Percentiles rank a stretch among this genome's conserved stretches.
Conservation (phyloP, 140 eudicot species). For the Anethum foeniculum region DNA sequence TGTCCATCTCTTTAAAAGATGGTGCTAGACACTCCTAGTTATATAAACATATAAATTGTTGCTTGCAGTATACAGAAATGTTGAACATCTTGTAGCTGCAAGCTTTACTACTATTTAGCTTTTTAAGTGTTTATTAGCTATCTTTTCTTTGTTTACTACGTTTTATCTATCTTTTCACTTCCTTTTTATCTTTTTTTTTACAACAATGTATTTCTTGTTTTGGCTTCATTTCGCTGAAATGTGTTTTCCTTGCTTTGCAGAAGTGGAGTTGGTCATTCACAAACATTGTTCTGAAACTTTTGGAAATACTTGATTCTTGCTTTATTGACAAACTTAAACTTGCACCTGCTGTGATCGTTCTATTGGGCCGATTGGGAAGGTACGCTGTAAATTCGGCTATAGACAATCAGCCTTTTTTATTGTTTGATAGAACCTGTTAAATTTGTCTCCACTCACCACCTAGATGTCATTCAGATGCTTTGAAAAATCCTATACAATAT, state of each 20-base stretch:
- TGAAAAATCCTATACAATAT: background rate
- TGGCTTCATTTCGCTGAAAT: background rate
- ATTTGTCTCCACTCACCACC: background rate
- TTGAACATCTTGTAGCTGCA: too few relatives aligned
- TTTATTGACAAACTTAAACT: slow-evolving; percentile 21
- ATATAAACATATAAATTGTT: too few relatives aligned
- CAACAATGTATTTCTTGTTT: too few relatives aligned
- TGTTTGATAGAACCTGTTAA: background rate
- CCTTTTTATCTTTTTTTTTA: too few relatives aligned
- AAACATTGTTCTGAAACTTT: slow-evolving; percentile 36
- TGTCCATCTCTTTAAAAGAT: too few relatives aligned
- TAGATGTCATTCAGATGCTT: background rate
- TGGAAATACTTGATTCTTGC: slow-evolving; percentile 34
- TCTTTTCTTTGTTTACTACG: too few relatives aligned
- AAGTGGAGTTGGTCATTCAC: slow-evolving; percentile 35
- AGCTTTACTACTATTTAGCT: too few relatives aligned
- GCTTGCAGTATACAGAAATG: too few relatives aligned
- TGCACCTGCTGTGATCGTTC: slow-evolving; percentile 41
- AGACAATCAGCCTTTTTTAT: background rate
- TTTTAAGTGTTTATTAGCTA: too few relatives aligned
- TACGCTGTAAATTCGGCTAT: slow-evolving; percentile 14
- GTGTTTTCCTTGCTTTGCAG: background rate
- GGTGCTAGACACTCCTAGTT: too few relatives aligned
- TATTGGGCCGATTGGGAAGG: slow-evolving; percentile 75
- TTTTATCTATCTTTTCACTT: too few relatives aligned